These are phyloP conservation scores for Pseudopithomyces chartarum DNA, from an alignment of 2,329 filamentous ascomycete genomes.

Conservation along the genomic window DNA sequence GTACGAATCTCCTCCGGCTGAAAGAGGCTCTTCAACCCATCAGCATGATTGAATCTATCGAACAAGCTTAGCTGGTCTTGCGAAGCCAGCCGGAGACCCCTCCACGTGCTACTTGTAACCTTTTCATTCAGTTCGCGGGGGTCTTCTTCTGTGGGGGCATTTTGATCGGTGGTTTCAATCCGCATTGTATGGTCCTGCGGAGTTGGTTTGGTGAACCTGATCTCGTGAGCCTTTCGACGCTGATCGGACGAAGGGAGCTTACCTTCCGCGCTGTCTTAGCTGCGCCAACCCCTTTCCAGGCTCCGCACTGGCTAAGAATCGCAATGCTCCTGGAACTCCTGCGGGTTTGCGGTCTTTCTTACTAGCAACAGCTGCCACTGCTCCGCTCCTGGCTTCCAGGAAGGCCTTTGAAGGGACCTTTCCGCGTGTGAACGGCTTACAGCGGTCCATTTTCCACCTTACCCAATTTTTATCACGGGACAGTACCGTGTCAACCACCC, in stretches of 20 bases:
- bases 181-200: constrained; percentile 72
- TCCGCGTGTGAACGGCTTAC: constrained; percentile 80
- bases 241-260: constrained; percentile 38
- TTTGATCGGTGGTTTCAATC: constrained; percentile 80
- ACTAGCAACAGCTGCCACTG: constrained; percentile 69
- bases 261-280: constrained; percentile 67
- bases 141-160: constrained; percentile 71
- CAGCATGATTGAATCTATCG: constrained; percentile 80
- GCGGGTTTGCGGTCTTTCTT: constrained; percentile 67
- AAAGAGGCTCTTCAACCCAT: constrained; percentile 64
- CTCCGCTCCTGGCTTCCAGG: constrained; percentile 68
- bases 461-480: constrained; percentile 98
- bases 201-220: constrained; percentile 71
- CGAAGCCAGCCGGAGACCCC: constrained; percentile 80
- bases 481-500: constrained; percentile 95
- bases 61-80: constrained; percentile 75
- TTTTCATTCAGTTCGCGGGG: constrained; percentile 65
- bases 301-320: constrained; percentile 74
- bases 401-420: constrained; percentile 73
- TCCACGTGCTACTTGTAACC: constrained; percentile 90
- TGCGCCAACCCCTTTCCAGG: constrained; percentile 67
- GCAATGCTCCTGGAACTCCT: constrained; percentile 37
- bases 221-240: constrained; percentile 29
- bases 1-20: constrained; percentile 41
- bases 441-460: constrained; percentile 95